Evolutionary conservation across 768 basidiomycete species (phyloP), one percentile per base, ranked within the genome.

Genomic region (Gymnopilus dilepis): DNA sequence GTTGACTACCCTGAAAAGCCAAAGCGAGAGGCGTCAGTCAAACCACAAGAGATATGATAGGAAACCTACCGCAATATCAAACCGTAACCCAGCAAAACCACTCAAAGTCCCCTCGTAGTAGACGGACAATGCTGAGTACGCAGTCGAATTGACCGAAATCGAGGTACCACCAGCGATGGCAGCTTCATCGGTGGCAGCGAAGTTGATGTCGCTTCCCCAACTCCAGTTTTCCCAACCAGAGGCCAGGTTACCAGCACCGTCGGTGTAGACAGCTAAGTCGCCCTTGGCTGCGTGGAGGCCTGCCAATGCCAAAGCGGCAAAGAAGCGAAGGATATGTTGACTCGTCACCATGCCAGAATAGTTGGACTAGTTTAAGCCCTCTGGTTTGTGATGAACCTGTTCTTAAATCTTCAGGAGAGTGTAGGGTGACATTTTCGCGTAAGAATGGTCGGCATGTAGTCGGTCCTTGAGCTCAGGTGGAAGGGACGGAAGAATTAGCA

Each of bases 191-290:
- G 81, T 82, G 7, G 81, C 79, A 15, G 73, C 77, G 59, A 74
- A 82, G 68, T 80, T 67, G 56, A 82, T 72, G 31, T 68, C 73
- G 34, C 74, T 78, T 59, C 77, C 72, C 83, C 83, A 84, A 60
- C 79, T 80, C 83, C 83, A 84, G 70, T 84, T 74, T 60, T 84
- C 76, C 82, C 82, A 84, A 7, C 78, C 80, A 26, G 73, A 64
- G 21, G 78, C 74, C 26, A 84, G 77, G 26, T 71, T 68, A 45
- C 65, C 67, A 28, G 72, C 69, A 40, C 65, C 67, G 67, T 82
- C 81, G 12, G 73, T 72, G 65, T 82, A 84, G 50, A 83, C 73
- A 41, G 67, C 59, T 37, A 80, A 67, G 71, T 83, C 61, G 15
- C 75, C 75, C 15, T 51, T 62, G 26, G 65, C 60, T 26, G 67